phyloP scores from a whole-genome alignment of 2,329 filamentous ascomycete species.

The Paraphaeosphaeria sporulosa region DNA sequence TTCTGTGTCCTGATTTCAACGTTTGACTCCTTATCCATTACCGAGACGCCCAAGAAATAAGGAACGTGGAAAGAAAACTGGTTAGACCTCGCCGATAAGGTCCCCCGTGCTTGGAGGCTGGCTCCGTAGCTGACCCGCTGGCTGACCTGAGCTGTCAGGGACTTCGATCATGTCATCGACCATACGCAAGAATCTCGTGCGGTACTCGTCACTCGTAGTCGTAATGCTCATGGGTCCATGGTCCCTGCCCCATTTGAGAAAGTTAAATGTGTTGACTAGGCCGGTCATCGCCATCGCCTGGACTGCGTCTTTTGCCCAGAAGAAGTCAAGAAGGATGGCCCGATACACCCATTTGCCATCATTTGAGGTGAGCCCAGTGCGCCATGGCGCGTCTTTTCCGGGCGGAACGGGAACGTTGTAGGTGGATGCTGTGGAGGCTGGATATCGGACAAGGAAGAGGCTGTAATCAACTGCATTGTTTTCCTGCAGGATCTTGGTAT shows the following conservation, averaged over 20 bases:
- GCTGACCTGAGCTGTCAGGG: conserved; percentile 40
- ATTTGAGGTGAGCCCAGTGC: conserved; percentile 66
- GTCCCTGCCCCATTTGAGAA: conserved; percentile 58
- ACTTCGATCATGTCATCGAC: conserved; percentile 51
- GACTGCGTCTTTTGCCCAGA: conserved; percentile 77
- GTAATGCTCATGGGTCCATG: conserved; percentile 80
- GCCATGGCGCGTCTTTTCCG: conserved; percentile 59
- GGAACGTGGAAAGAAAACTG: not conserved
- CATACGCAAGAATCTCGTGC: conserved; percentile 64
- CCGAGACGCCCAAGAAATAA: not conserved
- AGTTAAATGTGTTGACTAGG: conserved; percentile 69
- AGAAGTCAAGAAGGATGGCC: conserved; percentile 75
- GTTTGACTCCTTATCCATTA: conserved; percentile 1
- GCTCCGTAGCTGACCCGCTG: conserved; percentile 39
- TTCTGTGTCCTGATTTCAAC: not conserved
- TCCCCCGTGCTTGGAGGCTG: conserved; percentile 20
- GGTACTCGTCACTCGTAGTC: conserved; percentile 72
- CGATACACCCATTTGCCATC: conserved; percentile 74
- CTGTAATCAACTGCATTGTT: conserved; percentile 78
- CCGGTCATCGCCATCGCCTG: conserved; percentile 72
- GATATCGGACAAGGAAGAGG: conserved; percentile 71
- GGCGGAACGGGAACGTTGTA: conserved; percentile 40
- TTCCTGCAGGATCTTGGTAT: conserved; percentile 69
- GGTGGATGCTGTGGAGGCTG: conserved; percentile 44
- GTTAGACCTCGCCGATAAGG: conserved; percentile 9